These are phyloP conservation scores for Geotrichum macrosporum DNA, from an alignment of 1,139 yeast genomes.

Conservation along the genomic window DNA sequence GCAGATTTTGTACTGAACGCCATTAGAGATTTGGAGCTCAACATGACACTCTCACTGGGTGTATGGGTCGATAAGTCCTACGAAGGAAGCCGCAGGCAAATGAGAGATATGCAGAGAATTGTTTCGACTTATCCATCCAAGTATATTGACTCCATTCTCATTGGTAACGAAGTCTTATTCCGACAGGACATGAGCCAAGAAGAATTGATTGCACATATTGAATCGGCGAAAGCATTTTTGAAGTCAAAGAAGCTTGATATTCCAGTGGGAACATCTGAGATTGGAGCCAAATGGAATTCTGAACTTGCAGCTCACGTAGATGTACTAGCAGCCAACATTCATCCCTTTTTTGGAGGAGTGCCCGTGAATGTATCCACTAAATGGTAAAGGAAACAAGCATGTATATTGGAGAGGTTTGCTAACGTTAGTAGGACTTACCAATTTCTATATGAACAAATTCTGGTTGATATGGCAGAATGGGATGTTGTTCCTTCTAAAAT, in stretches of 20 bases:
- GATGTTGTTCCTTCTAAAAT: conserved; percentile 33
- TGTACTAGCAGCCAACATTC: conserved; percentile 59
- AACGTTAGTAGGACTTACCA: no score
- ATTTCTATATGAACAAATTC: conserved; percentile 46
- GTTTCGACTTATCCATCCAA: conserved; percentile 46
- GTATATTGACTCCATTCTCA: conserved; percentile 49
- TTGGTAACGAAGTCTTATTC: conserved; percentile 63
- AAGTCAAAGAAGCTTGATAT: conserved; percentile 36
- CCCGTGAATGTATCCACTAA: conserved; percentile 46
- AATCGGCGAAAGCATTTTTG: conserved; percentile 43
- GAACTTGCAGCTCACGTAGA: conserved; percentile 43
- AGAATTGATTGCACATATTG: conserved; percentile 45
- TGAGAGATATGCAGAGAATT: conserved; percentile 40
- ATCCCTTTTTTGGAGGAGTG: conserved; percentile 66
- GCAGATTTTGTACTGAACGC: conserved; percentile 51
- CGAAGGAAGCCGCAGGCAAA: conserved; percentile 42
- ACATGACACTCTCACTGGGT: conserved; percentile 59
- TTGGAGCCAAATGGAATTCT: conserved; percentile 45
- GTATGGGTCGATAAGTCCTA: conserved; percentile 57
- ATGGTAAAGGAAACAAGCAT: no score
- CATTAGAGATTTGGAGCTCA: conserved; percentile 47
- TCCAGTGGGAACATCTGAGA: conserved; percentile 55
- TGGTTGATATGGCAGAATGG: conserved; percentile 26
- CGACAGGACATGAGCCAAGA: conserved; percentile 46
- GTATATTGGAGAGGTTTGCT: no score